phyloP scores from a whole-genome alignment of 1,139 yeast genomes.

The Saccharomycopsis hybrid region DNA sequence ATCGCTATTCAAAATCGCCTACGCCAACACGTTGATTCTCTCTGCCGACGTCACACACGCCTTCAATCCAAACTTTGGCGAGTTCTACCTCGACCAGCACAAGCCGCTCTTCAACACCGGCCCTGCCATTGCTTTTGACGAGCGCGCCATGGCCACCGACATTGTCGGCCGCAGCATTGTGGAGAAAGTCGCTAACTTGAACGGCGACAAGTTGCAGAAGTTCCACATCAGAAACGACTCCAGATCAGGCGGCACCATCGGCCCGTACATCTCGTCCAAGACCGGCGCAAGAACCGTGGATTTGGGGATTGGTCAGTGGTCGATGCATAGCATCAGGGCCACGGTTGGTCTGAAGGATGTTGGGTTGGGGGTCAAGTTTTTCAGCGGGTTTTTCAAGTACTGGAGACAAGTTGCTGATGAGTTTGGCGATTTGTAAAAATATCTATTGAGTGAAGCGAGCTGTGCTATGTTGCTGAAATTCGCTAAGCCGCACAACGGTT shows the following conservation, averaged over 20 bases:
- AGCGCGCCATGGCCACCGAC: conserved; percentile 81
- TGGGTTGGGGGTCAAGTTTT: conserved; percentile 60
- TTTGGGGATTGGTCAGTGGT: conserved; percentile 68
- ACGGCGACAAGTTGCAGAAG: conserved; percentile 59
- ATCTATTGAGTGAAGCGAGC: conserved; percentile 1
- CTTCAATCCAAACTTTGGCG: conserved; percentile 55
- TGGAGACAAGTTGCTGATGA: conserved; percentile 48
- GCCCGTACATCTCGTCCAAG: conserved; percentile 55
- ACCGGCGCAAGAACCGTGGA: conserved; percentile 77
- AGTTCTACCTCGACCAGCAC: conserved; percentile 63
- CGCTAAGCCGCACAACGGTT: no score
- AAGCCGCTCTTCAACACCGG: conserved; percentile 78
- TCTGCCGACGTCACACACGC: conserved; percentile 67
- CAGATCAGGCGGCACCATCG: conserved; percentile 76
- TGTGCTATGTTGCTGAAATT: no score
- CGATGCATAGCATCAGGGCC: conserved; percentile 81
- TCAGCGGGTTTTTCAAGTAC: conserved; percentile 50
- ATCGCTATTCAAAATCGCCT: conserved; percentile 30
- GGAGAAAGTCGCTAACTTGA: conserved; percentile 55
- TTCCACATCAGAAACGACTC: conserved; percentile 68
- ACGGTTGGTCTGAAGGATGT: conserved; percentile 66
- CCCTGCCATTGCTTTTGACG: conserved; percentile 60
- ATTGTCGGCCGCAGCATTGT: conserved; percentile 59
- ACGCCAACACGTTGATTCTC: conserved; percentile 50
- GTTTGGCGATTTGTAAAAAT: conserved; percentile 35